These are phyloP conservation scores for Peterozyma xylosa DNA, from an alignment of 805 yeast genomes.

Conservation along the genomic window DNA sequence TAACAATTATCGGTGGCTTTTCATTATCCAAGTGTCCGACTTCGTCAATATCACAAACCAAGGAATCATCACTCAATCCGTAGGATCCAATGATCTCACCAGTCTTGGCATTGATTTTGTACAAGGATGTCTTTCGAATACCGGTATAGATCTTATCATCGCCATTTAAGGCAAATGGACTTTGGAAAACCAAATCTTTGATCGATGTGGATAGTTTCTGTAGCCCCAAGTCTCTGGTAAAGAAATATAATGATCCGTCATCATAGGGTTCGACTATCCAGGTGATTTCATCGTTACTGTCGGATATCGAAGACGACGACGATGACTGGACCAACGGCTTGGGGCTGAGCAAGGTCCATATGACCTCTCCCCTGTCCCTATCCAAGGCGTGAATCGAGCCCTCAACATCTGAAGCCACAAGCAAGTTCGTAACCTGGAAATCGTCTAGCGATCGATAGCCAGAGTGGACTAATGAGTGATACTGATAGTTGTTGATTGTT, in stretches of 20 bases:
- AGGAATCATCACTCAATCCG: slow-evolving; percentile 36
- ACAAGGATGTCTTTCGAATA: slow-evolving; percentile 64
- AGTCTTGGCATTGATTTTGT: slow-evolving; percentile 61
- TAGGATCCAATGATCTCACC: slow-evolving; percentile 69
- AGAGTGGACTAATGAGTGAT: neutral
- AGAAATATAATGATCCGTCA: slow-evolving; percentile 79
- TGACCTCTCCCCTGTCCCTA: slow-evolving; percentile 61
- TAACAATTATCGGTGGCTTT: slow-evolving; percentile 28
- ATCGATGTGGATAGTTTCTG: slow-evolving; percentile 79
- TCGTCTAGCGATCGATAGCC: slow-evolving; percentile 12
- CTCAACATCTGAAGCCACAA: slow-evolving; percentile 75
- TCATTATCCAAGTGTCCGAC: slow-evolving; percentile 8
- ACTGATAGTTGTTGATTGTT: too few species aligned
- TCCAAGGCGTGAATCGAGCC: slow-evolving; percentile 81
- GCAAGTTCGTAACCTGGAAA: slow-evolving; percentile 36
- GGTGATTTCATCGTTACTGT: slow-evolving; percentile 27
- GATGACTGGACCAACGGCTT: slow-evolving; percentile 47
- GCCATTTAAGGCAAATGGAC: slow-evolving; percentile 74
- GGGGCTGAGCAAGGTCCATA: slow-evolving; percentile 70
- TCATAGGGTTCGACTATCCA: slow-evolving; percentile 91
- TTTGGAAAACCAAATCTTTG: slow-evolving; percentile 65
- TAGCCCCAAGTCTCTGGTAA: slow-evolving; percentile 66
- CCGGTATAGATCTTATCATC: slow-evolving; percentile 89
- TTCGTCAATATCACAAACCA: slow-evolving; percentile 9
- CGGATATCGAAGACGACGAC: slow-evolving; percentile 1